Percentiles rank a stretch among this genome's conserved stretches.
Evolutionary conservation across 441 rosid genomes (phyloP).

Genomic region (Erodium texanum): DNA sequence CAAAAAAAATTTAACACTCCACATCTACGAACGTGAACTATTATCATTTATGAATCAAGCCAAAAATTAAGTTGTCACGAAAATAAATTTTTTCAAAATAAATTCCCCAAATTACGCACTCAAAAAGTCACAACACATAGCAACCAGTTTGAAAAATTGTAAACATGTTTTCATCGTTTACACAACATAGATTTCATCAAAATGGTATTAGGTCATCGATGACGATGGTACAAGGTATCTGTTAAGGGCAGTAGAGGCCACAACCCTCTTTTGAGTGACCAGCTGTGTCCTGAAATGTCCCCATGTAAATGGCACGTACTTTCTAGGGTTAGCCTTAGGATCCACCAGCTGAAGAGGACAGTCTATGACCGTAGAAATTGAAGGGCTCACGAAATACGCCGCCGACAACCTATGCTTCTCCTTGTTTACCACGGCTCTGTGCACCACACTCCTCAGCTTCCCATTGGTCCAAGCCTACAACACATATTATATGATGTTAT

Average conservation of each 20-base stretch:
- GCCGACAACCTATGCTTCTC: neutral
- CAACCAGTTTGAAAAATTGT: too few species aligned
- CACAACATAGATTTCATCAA: too few species aligned
- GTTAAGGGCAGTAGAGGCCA: neutral
- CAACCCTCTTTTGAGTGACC: neutral
- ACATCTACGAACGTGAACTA: too few species aligned
- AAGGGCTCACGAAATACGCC: conserved; percentile 4
- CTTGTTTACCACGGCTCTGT: conserved; percentile 5
- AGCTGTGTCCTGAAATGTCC: neutral
- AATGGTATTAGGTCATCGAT: too few species aligned
- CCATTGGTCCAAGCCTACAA: conserved; percentile 8
- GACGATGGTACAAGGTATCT: neutral
- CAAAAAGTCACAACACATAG: too few species aligned
- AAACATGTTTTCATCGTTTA: too few species aligned
- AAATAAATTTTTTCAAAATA: too few species aligned
- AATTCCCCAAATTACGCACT: too few species aligned
- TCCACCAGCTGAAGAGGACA: conserved; percentile 4
- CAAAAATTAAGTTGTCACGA: too few species aligned
- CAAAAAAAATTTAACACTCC: too few species aligned
- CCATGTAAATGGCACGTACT: neutral
- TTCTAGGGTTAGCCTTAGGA: neutral
- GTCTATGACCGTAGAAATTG: neutral
- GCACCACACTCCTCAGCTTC: conserved; percentile 3
- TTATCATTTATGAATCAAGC: too few species aligned
- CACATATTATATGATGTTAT: neutral